Conservation (phyloP, 2,329 filamentous ascomycete species). For the Aspergillus sp. region DNA sequence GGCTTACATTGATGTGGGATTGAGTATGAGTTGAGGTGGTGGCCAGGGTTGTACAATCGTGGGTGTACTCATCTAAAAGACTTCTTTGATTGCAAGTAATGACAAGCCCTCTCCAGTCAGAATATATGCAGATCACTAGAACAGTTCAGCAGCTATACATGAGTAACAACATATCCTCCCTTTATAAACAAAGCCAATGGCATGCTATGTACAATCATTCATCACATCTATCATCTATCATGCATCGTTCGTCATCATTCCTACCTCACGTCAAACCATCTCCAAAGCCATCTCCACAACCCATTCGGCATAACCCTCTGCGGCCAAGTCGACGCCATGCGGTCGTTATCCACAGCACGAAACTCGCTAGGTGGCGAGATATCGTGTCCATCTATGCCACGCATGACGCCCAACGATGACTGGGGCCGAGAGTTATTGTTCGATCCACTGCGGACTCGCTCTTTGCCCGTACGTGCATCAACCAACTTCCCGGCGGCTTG, state of each 20-base stretch:
- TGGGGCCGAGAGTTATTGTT: constrained; percentile 8
- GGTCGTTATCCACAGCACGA: not conserved
- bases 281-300: constrained; percentile 19
- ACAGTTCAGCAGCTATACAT: too few relatives aligned
- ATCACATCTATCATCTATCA: constrained; percentile 13
- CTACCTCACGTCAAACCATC: constrained; percentile 14
- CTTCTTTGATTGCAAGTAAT: too few relatives aligned
- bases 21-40: too few relatives aligned
- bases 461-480: constrained; percentile 20
- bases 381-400: constrained; percentile 42
- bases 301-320: constrained; percentile 8
- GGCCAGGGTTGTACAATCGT: too few relatives aligned
- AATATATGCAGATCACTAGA: too few relatives aligned
- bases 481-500: constrained; percentile 58
- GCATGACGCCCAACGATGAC: constrained; percentile 38
- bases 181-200: not conserved
- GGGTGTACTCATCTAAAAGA: too few relatives aligned
- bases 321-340: not conserved
- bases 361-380: constrained; percentile 12
- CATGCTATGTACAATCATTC: not conserved
- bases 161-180: too few relatives aligned
- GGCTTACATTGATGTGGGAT: too few relatives aligned
- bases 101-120: too few relatives aligned
- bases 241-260: constrained; percentile 1
- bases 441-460: constrained; percentile 12